Conservation (phyloP, 331 rosid genomes). For the Quercus tomentella region DNA sequence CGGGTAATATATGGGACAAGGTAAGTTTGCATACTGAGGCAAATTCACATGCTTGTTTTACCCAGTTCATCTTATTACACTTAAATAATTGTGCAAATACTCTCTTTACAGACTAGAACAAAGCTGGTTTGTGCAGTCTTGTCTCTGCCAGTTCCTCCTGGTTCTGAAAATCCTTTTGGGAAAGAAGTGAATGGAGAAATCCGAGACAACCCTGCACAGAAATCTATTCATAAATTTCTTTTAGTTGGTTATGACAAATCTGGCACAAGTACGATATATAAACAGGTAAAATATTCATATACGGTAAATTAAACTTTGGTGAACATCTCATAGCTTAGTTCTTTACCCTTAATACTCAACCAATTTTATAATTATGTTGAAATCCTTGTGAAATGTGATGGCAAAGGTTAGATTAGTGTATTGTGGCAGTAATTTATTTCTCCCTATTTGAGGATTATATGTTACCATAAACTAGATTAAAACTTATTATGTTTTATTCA, state of each 20-base stretch:
- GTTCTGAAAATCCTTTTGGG: slow-evolving; percentile 3
- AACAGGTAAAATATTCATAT: slow-evolving; percentile 53
- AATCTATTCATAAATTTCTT: slow-evolving; percentile 46
- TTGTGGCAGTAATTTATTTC: not conserved
- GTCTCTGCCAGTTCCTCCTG: slow-evolving; percentile 60
- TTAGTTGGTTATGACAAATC: slow-evolving; percentile 73
- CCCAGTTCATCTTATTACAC: not conserved
- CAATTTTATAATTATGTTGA: not conserved
- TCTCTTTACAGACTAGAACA: slow-evolving; percentile 34
- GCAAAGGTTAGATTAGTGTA: not conserved
- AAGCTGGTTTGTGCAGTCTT: slow-evolving; percentile 45
- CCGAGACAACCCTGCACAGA: slow-evolving; percentile 5
- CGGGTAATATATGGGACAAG: slow-evolving; percentile 74
- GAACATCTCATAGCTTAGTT: not conserved
- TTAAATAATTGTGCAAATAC: slow-evolving; percentile 3
- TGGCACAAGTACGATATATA: slow-evolving; percentile 82
- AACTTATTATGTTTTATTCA: not conserved
- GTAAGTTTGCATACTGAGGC: slow-evolving; percentile 33
- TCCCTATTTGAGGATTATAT: not conserved
- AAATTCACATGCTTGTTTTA: slow-evolving; percentile 8
- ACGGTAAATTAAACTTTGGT: not conserved
- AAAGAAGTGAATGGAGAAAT: slow-evolving; percentile 20
- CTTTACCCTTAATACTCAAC: not conserved
- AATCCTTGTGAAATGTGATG: not conserved
- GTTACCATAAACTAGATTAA: not conserved